A percentile compares a stretch with the other conserved stretches of the same genome.
Conservation (phyloP, 2,329 filamentous ascomycete species). For the Gnomoniopsis sp. region DNA sequence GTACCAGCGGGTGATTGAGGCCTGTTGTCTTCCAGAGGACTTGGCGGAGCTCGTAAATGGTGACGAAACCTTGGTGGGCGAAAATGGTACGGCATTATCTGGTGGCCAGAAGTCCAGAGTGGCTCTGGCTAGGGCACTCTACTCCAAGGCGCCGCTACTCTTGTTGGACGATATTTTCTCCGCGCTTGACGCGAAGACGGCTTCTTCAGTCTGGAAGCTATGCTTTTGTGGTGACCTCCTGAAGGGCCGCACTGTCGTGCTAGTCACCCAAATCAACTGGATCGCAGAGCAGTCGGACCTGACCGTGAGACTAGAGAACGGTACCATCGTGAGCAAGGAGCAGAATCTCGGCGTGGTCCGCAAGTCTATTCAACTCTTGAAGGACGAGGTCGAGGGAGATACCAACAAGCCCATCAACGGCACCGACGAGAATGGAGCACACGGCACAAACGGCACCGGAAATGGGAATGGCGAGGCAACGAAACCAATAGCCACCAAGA, state of each 20-base stretch:
- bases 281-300: conserved; percentile 49
- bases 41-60: conserved; percentile 47
- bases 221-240: conserved; percentile 56
- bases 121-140: conserved; percentile 53
- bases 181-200: conserved; percentile 56
- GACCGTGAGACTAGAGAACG: conserved; percentile 43
- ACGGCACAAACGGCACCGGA: conserved; percentile 19
- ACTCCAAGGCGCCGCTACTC: conserved; percentile 52
- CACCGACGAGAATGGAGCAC: conserved; percentile 23
- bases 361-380: conserved; percentile 39
- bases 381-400: conserved; percentile 31
- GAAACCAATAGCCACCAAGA: conserved; percentile 35
- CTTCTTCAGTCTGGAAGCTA: conserved; percentile 51
- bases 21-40: conserved; percentile 51
- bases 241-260: conserved; percentile 49
- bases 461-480: conserved; percentile 26
- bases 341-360: conserved; percentile 44
- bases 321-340: conserved; percentile 37
- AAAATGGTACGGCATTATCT: conserved; percentile 53
- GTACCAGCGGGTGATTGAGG: conserved; percentile 53
- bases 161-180: conserved; percentile 59
- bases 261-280: conserved; percentile 56
- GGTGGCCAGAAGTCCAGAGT: conserved; percentile 56
- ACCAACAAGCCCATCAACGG: neutral
- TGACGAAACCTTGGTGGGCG: conserved; percentile 51